A percentile compares a stretch with the other conserved stretches of the same genome.
Conservation (phyloP, 768 basidiomycete species). For the Hemileccinum rubropunctum region DNA sequence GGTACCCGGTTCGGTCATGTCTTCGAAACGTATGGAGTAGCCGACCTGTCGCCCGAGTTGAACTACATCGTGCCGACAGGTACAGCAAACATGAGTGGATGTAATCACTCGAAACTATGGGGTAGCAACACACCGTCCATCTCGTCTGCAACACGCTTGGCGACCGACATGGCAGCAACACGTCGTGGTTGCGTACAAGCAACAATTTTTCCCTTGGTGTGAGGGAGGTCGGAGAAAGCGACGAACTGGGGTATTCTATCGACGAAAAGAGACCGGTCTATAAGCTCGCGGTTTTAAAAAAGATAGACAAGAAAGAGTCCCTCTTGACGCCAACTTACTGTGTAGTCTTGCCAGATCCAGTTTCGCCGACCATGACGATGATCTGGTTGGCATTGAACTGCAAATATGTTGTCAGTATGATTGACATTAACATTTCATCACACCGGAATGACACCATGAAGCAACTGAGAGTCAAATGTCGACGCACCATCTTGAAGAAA, state of each 20-base stretch:
- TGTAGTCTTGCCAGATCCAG: constrained; percentile 94
- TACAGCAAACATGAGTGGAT: constrained; percentile 4
- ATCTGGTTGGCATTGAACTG: constrained; percentile 59
- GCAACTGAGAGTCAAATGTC: not conserved
- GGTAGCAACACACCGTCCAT: constrained; percentile 81
- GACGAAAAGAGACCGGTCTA: constrained; percentile 26
- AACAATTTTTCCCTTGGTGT: constrained; percentile 84
- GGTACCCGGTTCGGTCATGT: constrained; percentile 73
- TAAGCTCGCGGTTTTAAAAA: constrained; percentile 21
- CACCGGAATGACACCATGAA: not conserved
- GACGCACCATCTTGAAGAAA: constrained; percentile 82
- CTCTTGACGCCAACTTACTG: too few relatives aligned
- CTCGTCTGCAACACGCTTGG: constrained; percentile 97
- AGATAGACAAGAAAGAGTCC: constrained; percentile 22
- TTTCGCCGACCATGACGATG: constrained; percentile 90
- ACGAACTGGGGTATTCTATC: constrained; percentile 98
- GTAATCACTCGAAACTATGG: not conserved
- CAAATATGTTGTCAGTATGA: not conserved
- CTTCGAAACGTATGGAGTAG: constrained; percentile 98
- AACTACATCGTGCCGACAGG: constrained; percentile 48
- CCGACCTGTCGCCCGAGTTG: constrained; percentile 93
- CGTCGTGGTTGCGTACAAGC: constrained; percentile 97
- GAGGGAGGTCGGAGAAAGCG: constrained; percentile 88
- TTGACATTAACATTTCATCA: not conserved
- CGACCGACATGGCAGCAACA: constrained; percentile 97